Evolutionary conservation across 2,329 filamentous ascomycete genomes (phyloP), one percentile per base, ranked within the genome.

Genomic region (Fusarium virguliforme): DNA sequence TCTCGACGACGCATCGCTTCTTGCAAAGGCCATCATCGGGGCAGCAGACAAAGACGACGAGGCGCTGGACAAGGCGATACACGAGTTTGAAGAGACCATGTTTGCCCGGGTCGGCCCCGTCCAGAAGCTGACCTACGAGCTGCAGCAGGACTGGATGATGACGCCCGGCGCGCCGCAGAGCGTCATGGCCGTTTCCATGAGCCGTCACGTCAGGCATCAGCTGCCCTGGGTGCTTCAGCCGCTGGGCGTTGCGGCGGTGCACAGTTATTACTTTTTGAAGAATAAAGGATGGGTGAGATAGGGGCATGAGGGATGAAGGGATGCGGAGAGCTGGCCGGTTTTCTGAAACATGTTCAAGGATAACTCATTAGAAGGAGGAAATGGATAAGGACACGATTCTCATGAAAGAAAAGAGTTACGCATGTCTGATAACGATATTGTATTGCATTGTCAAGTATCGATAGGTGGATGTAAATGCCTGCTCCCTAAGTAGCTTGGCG

Each of bases 1-100:
- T 2, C 83, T 91, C 75, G 81, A 84, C 51, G 88, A 91, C 75
- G 84, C 87, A 8, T 75, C 86, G 66, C 76, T 83, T 24, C 80
- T 91, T 22, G 85, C 84, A 0, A 74, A 79, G 32, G 80, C 81
- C 7, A 85, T 88, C 65, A 73, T 81, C 54, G 65, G 67, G 8
- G 74, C 76, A 2, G 65, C 70, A 3, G 56, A 77, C 22, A 64
- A 72, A 22, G 67, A 74, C 10, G 71, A 73, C 8, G 65, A 71
- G 4, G 70, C 65, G 2, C 55, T 85, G 6, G 80, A 84, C 55
- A 73, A 77, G 56, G 76, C 75, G 35, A 75, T 84, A 26, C 61
- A 60, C 2, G 68, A 57, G 4, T 84, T 79, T 55, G 83, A 85
- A 70, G 71, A 76, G 41, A 74, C 72, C 9, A 84, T 84, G 82